Base-by-base conservation (phyloP, 1,284 basidiomycete species). In the Chalciporus sp. region DNA sequence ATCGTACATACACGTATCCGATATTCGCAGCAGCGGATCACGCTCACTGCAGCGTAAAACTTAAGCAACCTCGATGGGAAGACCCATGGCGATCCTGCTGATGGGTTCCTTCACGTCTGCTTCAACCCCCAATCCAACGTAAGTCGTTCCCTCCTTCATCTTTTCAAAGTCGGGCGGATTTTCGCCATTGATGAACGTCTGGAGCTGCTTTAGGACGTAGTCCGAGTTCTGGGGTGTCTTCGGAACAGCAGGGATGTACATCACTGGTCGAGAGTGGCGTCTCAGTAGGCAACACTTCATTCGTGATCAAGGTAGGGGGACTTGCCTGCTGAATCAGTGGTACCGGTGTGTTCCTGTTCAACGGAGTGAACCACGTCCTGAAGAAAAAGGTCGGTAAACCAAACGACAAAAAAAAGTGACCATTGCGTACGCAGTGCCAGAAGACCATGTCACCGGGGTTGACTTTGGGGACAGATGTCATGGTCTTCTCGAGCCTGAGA, bases 201-300 rank as follows among this genome's bases (percentile, higher is more conserved):
- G 76, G n/a, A 76, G 78, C 67, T 94, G 92, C 57, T 76, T 74
- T 41, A 74, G 67, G 43, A 94, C 65, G 61, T 94, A 94, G 14
- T 72, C 74, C 37, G 76, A 75, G 67, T 87, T 87, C 58, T 74
- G 71, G 0, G 81, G 79, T 0, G 90, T 93, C 31, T 85, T 75
- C 0, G 92, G 91, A 3, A 91, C 85, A 0, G 92, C 83, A 3
- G 87, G 86, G 59, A 94, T 94, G 68, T 94, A 95, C 79, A 94
- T 85, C 26, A 87, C 85, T 83, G 53, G 6, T n/a, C n/a, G n/a
- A 26, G 5, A 2, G 19, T 17, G 31, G 27, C 4, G 7, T 12
- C 20, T 55, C 26, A 57, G 44, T 16, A 37, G 16, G 35, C 16
- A n/a, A 5, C 0, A 47, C 4, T 1, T 17, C 16, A 10, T 4